Evolutionary conservation across 768 basidiomycete genomes (phyloP).

Genomic region (Rubroboletus pulcherrimus): DNA sequence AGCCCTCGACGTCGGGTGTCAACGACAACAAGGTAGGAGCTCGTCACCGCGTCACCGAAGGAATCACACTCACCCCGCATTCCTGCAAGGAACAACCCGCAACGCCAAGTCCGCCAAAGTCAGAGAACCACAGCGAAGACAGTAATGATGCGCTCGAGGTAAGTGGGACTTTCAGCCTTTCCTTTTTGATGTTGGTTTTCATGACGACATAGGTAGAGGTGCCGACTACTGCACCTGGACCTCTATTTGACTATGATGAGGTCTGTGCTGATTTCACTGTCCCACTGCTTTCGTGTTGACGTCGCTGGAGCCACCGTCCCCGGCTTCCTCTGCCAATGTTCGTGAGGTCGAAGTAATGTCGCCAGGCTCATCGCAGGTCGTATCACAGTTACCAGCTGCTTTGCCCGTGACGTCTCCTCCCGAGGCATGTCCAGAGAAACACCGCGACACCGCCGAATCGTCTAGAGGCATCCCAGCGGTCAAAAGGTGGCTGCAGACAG

Average conservation of each 20-base stretch:
- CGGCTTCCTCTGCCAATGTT: background rate
- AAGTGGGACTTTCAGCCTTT: background rate
- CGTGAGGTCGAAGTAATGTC: background rate
- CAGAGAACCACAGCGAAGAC: background rate
- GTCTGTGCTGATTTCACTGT: background rate
- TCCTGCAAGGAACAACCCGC: background rate
- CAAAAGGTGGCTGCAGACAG: background rate
- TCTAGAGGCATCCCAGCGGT: background rate
- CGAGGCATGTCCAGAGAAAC: background rate
- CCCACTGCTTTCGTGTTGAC: background rate
- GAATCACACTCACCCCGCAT: background rate
- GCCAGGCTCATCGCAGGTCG: background rate
- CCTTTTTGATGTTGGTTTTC: background rate
- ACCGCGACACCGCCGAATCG: background rate
- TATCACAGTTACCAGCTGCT: too few relatives aligned
- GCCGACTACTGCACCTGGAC: background rate
- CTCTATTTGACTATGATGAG: background rate
- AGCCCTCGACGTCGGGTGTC: too few relatives aligned
- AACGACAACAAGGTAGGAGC: background rate
- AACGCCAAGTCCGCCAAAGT: background rate
- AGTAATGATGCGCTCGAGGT: background rate
- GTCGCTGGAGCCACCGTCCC: background rate
- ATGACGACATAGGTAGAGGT: background rate
- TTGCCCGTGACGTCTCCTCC: too few relatives aligned
- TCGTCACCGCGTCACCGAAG: too few relatives aligned